Conservation (phyloP, 176 grass and related monocot species). For the Thalia dealbata region DNA sequence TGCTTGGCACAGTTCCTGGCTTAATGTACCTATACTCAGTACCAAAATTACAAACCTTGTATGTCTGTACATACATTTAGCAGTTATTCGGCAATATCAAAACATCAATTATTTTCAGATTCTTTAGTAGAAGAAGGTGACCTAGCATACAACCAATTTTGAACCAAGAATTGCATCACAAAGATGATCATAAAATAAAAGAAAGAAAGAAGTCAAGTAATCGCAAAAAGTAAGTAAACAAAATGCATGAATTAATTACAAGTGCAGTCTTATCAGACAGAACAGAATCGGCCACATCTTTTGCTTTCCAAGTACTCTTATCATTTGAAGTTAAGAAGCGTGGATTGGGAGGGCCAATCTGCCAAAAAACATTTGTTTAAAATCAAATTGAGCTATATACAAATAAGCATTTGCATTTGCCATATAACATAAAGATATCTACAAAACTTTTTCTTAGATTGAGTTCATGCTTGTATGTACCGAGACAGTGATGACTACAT, state of each 20-base stretch:
- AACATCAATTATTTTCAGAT: neutral
- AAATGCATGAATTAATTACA: slow-evolving; percentile 28
- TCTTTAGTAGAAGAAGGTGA: neutral
- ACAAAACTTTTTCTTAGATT: neutral
- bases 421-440: too few relatives aligned
- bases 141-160: neutral
- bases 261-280: slow-evolving; percentile 73
- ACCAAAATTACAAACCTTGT: too few relatives aligned
- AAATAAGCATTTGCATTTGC: neutral
- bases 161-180: neutral
- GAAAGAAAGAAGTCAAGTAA: neutral
- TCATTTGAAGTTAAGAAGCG: slow-evolving; percentile 65
- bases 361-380: slow-evolving; percentile 18
- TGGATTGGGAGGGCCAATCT: slow-evolving; percentile 84
- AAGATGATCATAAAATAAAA: neutral
- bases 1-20: too few relatives aligned
- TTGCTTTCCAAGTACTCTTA: slow-evolving; percentile 65
- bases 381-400: neutral
- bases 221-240: slow-evolving; percentile 1
- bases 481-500: slow-evolving; percentile 86
- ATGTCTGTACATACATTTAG: too few relatives aligned
- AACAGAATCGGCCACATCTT: slow-evolving; percentile 95
- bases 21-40: too few relatives aligned
- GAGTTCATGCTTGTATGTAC: slow-evolving; percentile 28
- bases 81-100: neutral